phyloP scores from a whole-genome alignment of 106 monocot genomes.

The Agapanthus africanus region DNA sequence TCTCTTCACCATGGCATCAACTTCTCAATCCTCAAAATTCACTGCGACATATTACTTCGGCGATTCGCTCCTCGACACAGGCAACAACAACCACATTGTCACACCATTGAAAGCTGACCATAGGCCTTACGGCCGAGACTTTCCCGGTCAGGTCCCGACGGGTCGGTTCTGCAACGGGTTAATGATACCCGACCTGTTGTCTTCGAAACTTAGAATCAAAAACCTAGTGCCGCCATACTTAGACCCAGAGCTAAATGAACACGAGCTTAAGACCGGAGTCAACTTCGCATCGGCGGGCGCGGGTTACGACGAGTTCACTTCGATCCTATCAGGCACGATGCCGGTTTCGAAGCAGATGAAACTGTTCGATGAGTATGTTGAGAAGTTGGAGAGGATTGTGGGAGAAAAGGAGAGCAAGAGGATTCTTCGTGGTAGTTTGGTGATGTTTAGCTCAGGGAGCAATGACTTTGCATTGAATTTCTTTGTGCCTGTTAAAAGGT shows the following conservation, averaged over 20 bases:
- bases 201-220: constrained; percentile 17
- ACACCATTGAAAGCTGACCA: background rate
- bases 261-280: constrained; percentile 28
- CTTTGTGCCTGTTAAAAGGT: background rate
- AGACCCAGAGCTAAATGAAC: background rate
- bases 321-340: background rate
- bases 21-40: background rate
- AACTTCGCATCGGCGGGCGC: constrained; percentile 53
- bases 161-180: constrained; percentile 40
- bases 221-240: constrained; percentile 25
- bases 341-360: constrained; percentile 18
- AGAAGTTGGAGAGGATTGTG: background rate
- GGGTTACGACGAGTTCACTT: constrained; percentile 34
- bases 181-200: constrained; percentile 30
- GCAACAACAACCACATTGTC: constrained; percentile 8
- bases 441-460: too few relatives aligned
- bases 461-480: background rate
- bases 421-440: background rate
- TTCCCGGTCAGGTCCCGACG: background rate
- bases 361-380: constrained; percentile 19
- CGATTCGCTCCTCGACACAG: too few relatives aligned
- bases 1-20: background rate
- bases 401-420: background rate
- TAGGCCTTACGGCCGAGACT: constrained; percentile 2
- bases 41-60: constrained; percentile 4